Evolutionary conservation across 106 monocot genomes (phyloP), one percentile per base, ranked within the genome.

Genomic region (Narthecium ossifragum): DNA sequence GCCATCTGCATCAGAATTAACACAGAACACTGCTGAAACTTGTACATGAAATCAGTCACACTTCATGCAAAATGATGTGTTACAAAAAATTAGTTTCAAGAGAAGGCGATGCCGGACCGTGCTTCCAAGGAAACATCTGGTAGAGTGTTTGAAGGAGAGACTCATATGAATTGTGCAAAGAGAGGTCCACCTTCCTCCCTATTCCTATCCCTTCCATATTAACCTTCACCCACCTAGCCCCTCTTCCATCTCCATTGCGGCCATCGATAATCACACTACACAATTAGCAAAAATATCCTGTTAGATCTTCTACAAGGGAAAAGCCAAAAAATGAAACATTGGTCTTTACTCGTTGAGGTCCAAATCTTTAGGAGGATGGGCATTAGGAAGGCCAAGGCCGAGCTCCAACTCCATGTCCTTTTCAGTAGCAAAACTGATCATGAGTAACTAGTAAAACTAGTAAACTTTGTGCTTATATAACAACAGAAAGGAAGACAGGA

Each of bases 341-440:
- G 67, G 21, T 5, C 61, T 53, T 23, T 11, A 18, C n/a, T n/a
- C n/a, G n/a, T n/a, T n/a, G n/a, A n/a, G n/a, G 17, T 17, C 29
- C 40, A 77, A 67, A 13, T 60, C 50, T 26, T 73, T 37, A 5
- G 13, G 15, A 14, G 27, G 15, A 22, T n/a, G 0, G n/a, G n/a
- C n/a, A n/a, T 36, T 41, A 23, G 72, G 72, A 25, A 78, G 70
- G 2, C 64, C 75, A 29, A 79, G 64, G 26, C 79, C 79, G 15
- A 79, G 55, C 51, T 84, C 79, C 40, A 79, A 53, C 72, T 84
- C 79, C 79, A 79, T 79, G n/a, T n/a, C n/a, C n/a, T n/a, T n/a
- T n/a, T n/a, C n/a, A n/a, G n/a, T n/a, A n/a, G n/a, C n/a, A n/a
- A n/a, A n/a, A n/a, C n/a, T n/a, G n/a, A n/a, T n/a, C n/a, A n/a